These are phyloP conservation scores for Pleurotus cornucopiae DNA, from an alignment of 768 basidiomycete species.

Conservation along the genomic window DNA sequence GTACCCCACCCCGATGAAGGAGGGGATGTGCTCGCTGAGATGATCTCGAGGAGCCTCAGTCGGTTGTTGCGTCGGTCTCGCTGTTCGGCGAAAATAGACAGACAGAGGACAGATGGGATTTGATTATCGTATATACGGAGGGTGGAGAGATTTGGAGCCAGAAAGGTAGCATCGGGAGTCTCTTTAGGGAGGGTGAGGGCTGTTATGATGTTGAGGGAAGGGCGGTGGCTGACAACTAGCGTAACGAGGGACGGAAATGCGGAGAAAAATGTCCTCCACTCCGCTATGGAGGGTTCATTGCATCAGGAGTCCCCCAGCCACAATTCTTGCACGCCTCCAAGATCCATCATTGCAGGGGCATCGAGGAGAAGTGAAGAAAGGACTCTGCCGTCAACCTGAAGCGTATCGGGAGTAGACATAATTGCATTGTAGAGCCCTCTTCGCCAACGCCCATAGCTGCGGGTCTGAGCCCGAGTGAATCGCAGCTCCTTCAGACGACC, in stretches of 20 bases:
- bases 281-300: background rate
- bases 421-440: background rate
- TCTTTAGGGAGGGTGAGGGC: conserved; percentile 1
- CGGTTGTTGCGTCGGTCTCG: background rate
- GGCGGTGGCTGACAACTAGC: background rate
- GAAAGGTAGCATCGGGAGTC: background rate
- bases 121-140: background rate
- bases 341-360: background rate
- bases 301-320: background rate
- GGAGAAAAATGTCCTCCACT: conserved; percentile 1
- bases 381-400: background rate
- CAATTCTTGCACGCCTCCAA: background rate
- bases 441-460: background rate
- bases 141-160: background rate
- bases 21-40: background rate
- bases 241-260: background rate
- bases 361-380: background rate
- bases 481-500: background rate
- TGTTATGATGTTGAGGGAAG: background rate
- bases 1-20: background rate
- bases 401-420: background rate
- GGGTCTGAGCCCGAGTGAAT: background rate
- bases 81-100: background rate
- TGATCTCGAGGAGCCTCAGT: background rate
- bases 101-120: background rate